Conservation (phyloP, 495 filamentous ascomycete genomes). For the Lophiostoma macrostomum region DNA sequence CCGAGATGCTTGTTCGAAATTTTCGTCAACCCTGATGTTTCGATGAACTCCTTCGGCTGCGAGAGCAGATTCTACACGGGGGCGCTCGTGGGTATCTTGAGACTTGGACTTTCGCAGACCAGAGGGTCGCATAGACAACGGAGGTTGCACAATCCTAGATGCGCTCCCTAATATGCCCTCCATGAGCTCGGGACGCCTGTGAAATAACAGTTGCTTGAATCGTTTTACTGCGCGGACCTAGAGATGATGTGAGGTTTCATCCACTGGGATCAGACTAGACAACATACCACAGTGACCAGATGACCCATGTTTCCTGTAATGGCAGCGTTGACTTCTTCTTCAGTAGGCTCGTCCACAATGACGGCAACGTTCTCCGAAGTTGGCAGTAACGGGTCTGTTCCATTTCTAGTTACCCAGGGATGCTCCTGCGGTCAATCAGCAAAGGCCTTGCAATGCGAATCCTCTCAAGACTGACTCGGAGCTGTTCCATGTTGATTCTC, state of each 20-base stretch:
- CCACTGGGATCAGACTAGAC: neutral
- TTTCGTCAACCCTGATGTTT: constrained; percentile 34
- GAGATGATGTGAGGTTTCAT: neutral
- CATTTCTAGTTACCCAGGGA: constrained; percentile 86
- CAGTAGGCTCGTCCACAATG: constrained; percentile 73
- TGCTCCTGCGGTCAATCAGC: constrained; percentile 60
- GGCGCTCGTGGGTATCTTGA: constrained; percentile 51
- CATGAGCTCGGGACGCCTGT: constrained; percentile 48
- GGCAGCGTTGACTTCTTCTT: constrained; percentile 83
- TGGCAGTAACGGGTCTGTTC: constrained; percentile 75
- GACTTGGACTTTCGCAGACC: constrained; percentile 45
- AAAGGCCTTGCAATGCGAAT: neutral
- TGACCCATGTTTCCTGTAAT: constrained; percentile 86
- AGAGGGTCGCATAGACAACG: constrained; percentile 52
- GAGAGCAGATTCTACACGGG: constrained; percentile 48
- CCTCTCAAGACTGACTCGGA: constrained; percentile 61
- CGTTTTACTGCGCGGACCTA: constrained; percentile 92
- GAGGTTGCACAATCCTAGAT: constrained; percentile 56
- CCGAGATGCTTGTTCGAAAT: constrained; percentile 31
- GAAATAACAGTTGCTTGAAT: constrained; percentile 64
- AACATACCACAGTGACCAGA: constrained; percentile 75
- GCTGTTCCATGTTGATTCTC: constrained; percentile 74
- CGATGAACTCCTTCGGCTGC: constrained; percentile 52
- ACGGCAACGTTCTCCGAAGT: constrained; percentile 83
- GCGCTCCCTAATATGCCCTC: constrained; percentile 57